Evolutionary conservation across 441 rosid species (phyloP).

Genomic region (Iberis amara): DNA sequence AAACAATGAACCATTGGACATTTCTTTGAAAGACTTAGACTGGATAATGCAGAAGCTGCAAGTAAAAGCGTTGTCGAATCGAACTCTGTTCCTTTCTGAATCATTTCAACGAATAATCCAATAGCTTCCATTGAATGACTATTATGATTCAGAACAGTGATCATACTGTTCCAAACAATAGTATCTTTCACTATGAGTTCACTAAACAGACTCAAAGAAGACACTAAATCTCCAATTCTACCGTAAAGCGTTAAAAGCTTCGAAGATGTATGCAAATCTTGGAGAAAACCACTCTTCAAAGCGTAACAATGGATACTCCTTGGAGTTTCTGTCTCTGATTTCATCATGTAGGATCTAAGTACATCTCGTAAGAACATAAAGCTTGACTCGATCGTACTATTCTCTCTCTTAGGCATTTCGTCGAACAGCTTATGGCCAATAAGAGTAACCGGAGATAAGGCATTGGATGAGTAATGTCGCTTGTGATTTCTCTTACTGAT

Average conservation of each 20-base stretch:
- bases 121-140: constrained; percentile 30
- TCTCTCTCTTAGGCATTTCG: constrained; percentile 36
- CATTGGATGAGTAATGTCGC: neutral
- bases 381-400: neutral
- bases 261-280: constrained; percentile 39
- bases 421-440: constrained; percentile 33
- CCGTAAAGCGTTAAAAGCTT: constrained; percentile 45
- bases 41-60: constrained; percentile 32
- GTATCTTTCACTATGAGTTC: constrained; percentile 40
- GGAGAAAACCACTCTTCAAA: constrained; percentile 43
- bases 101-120: constrained; percentile 36
- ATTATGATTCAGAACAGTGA: constrained; percentile 43
- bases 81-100: constrained; percentile 33
- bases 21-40: constrained; percentile 21
- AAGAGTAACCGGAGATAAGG: constrained; percentile 2
- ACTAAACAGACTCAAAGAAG: constrained; percentile 35
- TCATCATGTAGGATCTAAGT: constrained; percentile 31
- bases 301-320: constrained; percentile 43
- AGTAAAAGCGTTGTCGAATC: constrained; percentile 51
- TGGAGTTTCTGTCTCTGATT: constrained; percentile 22
- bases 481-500: constrained; percentile 15
- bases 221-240: constrained; percentile 32
- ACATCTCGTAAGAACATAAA: constrained; percentile 28
- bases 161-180: constrained; percentile 51
- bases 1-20: constrained; percentile 41